Conservation (phyloP, 2,329 filamentous ascomycete genomes). For the Arthrobotrys musiformis region DNA sequence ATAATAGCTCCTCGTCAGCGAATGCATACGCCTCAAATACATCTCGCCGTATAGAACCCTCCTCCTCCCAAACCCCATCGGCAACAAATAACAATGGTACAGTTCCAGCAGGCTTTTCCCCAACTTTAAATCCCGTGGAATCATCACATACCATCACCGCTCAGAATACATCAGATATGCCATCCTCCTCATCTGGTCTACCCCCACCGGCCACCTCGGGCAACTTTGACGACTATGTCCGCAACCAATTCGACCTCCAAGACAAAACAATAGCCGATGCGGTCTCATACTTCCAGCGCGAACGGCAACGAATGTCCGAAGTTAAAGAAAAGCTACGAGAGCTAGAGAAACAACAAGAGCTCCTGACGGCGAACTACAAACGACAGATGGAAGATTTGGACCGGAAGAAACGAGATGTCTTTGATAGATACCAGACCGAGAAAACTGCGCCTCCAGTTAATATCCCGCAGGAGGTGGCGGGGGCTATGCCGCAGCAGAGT, state of each 20-base stretch:
- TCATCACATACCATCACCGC: constrained; percentile 33
- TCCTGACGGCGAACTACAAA: constrained; percentile 40
- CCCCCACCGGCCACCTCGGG: not conserved
- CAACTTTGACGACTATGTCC: constrained; percentile 54
- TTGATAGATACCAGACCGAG: constrained; percentile 43
- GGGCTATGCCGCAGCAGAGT: constrained; percentile 42
- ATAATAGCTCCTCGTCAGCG: not conserved
- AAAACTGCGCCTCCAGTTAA: constrained; percentile 39
- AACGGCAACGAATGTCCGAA: constrained; percentile 45
- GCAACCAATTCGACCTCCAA: constrained; percentile 50
- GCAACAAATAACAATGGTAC: constrained; percentile 12
- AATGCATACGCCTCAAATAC: constrained; percentile 51
- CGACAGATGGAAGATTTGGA: constrained; percentile 53
- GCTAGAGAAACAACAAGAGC: constrained; percentile 47
- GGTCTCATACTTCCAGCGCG: constrained; percentile 42
- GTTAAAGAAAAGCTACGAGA: constrained; percentile 50
- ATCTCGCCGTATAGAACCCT: constrained; percentile 44
- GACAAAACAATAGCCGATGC: constrained; percentile 50
- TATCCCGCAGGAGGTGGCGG: constrained; percentile 29
- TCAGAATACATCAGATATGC: constrained; percentile 4
- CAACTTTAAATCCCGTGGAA: not conserved
- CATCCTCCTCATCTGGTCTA: not conserved
- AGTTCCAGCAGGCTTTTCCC: constrained; percentile 11
- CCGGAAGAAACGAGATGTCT: constrained; percentile 42
- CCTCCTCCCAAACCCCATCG: constrained; percentile 9